A percentile compares a stretch with the other conserved stretches of the same genome.
These are phyloP conservation scores for Musa acuminata DNA, from an alignment of 176 grass and related monocot species.

Conservation along the genomic window DNA sequence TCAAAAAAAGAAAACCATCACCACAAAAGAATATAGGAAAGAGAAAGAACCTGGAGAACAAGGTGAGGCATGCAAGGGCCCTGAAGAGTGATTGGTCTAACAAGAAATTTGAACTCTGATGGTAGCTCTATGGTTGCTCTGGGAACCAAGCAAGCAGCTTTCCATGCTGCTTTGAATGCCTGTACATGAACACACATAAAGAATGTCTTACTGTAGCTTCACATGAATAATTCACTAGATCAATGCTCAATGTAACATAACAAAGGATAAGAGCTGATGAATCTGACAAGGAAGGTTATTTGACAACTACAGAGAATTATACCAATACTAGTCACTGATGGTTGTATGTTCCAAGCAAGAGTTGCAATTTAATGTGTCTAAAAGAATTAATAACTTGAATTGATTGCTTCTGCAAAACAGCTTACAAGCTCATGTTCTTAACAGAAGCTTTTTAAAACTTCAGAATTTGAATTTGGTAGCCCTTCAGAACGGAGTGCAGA, in stretches of 20 bases:
- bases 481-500: too few species aligned
- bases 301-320: too few species aligned
- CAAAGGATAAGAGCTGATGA: not conserved
- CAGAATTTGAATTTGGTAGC: too few species aligned
- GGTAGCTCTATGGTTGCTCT: conserved; percentile 41
- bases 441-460: not conserved
- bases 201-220: not conserved
- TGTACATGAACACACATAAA: conserved; percentile 14
- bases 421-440: not conserved
- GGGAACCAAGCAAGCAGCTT: conserved; percentile 34
- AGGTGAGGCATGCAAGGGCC: conserved; percentile 51
- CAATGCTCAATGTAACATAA: not conserved
- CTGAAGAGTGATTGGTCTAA: conserved; percentile 43
- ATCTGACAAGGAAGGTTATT: not conserved
- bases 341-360: too few species aligned
- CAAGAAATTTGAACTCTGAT: conserved; percentile 36
- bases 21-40: not conserved
- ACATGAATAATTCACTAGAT: not conserved
- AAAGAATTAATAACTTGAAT: too few species aligned
- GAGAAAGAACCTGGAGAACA: conserved; percentile 35
- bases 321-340: too few species aligned
- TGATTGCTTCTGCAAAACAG: too few species aligned
- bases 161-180: conserved; percentile 62
- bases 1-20: too few species aligned
- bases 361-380: too few species aligned